A percentile compares a stretch with the other conserved stretches of the same genome.
These are phyloP conservation scores for Colletotrichum melonis DNA, from an alignment of 2,329 filamentous ascomycete genomes.

Conservation along the genomic window DNA sequence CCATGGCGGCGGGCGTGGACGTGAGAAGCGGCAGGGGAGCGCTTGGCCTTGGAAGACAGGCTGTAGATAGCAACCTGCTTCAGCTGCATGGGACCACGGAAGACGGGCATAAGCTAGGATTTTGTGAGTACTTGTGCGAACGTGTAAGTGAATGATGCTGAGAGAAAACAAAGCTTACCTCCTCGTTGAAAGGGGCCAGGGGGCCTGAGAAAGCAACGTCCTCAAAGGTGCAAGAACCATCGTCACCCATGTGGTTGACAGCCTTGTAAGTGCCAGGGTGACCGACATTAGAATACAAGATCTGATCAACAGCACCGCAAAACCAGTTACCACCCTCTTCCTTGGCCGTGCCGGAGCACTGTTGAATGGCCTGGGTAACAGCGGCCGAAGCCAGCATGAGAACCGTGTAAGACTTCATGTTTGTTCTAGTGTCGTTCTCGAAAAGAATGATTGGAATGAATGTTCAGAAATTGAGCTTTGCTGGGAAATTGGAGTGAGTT, in stretches of 20 bases:
- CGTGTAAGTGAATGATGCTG: background rate
- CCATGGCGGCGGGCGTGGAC: slow-evolving; percentile 49
- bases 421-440: slow-evolving; percentile 18
- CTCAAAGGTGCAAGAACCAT: slow-evolving; percentile 65
- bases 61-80: slow-evolving; percentile 78
- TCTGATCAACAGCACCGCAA: slow-evolving; percentile 72
- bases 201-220: slow-evolving; percentile 67
- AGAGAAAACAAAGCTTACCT: slow-evolving; percentile 60
- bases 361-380: slow-evolving; percentile 46
- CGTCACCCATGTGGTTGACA: slow-evolving; percentile 69
- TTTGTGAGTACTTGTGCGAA: background rate
- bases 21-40: slow-evolving; percentile 40
- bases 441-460: slow-evolving; percentile 22
- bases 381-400: slow-evolving; percentile 43
- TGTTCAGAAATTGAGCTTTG: slow-evolving; percentile 2
- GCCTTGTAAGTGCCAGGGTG: slow-evolving; percentile 72
- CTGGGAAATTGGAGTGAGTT: slow-evolving; percentile 11
- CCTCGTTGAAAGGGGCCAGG: slow-evolving; percentile 76
- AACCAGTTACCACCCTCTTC: slow-evolving; percentile 71
- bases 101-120: slow-evolving; percentile 74
- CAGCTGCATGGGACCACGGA: slow-evolving; percentile 76
- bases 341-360: slow-evolving; percentile 48
- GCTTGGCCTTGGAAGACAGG: slow-evolving; percentile 52
- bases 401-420: slow-evolving; percentile 46
- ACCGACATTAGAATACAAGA: slow-evolving; percentile 72